Conservation (phyloP, 1,139 yeast species). For the Hyphopichia khmerensis region DNA sequence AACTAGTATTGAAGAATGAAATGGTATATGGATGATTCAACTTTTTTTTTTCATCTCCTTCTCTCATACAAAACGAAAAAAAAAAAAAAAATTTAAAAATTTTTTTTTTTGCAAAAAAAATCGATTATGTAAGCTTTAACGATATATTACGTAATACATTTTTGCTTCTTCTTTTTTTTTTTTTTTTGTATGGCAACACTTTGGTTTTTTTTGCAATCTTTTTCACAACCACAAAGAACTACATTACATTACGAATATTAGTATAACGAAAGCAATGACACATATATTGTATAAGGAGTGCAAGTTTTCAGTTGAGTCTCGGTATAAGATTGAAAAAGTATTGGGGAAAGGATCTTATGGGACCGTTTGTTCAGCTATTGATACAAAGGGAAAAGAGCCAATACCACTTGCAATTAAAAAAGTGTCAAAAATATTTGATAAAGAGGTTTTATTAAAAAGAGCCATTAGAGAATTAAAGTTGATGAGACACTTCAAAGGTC, state of each 20-base stretch:
- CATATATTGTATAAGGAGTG: slow-evolving; percentile 17
- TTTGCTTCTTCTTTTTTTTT: too few species aligned
- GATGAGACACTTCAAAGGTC: slow-evolving; percentile 80
- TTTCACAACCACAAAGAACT: slow-evolving; percentile 1
- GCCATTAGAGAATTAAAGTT: slow-evolving; percentile 78
- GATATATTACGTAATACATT: too few species aligned
- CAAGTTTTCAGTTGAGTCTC: slow-evolving; percentile 61
- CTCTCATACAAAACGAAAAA: not conserved
- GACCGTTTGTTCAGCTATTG: slow-evolving; percentile 80
- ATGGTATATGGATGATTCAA: not conserved
- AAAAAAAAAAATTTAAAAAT: not conserved
- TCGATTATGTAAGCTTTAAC: too few species aligned
- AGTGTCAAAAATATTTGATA: slow-evolving; percentile 63
- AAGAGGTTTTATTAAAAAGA: slow-evolving; percentile 64
- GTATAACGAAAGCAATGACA: not conserved
- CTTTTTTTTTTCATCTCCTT: not conserved
- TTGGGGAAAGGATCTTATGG: slow-evolving; percentile 93
- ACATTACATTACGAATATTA: too few species aligned
- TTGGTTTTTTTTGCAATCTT: not conserved
- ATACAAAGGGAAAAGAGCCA: slow-evolving; percentile 31
- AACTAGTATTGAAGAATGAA: not conserved
- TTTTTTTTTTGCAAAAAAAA: too few species aligned
- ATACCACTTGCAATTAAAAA: slow-evolving; percentile 70
- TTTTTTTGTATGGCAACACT: too few species aligned
- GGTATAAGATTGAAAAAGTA: slow-evolving; percentile 62